These are phyloP conservation scores for Eimeria maxima DNA, from an alignment of 169 alveolate species.

Conservation along the genomic window DNA sequence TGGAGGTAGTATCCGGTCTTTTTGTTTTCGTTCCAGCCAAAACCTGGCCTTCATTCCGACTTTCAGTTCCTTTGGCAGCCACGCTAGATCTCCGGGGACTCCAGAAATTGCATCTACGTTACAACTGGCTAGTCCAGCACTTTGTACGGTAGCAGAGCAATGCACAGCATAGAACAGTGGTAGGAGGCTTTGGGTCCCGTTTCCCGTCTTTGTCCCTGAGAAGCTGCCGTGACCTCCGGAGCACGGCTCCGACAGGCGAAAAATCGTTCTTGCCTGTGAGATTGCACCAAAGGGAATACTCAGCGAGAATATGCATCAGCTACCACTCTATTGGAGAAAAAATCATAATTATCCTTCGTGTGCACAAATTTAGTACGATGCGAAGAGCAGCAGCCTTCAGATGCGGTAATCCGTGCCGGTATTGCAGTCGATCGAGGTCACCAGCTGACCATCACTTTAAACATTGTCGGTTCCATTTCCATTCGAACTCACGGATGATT, in stretches of 20 bases:
- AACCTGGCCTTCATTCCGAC: background rate
- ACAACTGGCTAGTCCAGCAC: background rate
- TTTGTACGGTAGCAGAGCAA: background rate
- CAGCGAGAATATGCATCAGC: background rate
- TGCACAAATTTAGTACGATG: background rate
- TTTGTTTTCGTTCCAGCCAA: background rate
- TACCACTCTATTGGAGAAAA: background rate
- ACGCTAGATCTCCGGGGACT: background rate
- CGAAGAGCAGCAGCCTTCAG: background rate
- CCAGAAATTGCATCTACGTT: constrained; percentile 1
- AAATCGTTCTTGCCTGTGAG: background rate
- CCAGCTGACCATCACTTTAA: background rate
- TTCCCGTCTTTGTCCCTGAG: background rate
- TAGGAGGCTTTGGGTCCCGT: background rate
- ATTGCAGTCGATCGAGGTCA: background rate
- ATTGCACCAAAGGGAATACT: background rate
- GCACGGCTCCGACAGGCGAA: background rate
- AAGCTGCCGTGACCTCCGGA: background rate
- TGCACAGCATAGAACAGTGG: background rate
- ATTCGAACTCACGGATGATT: background rate
- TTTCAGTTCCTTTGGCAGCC: background rate
- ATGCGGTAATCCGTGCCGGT: background rate
- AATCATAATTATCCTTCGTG: background rate
- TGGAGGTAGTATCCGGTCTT: background rate
- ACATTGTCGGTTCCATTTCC: background rate